A percentile compares a stretch with the other conserved stretches of the same genome.
Conservation (phyloP, 495 filamentous ascomycete species). For the Alectoria sarmentosa region DNA sequence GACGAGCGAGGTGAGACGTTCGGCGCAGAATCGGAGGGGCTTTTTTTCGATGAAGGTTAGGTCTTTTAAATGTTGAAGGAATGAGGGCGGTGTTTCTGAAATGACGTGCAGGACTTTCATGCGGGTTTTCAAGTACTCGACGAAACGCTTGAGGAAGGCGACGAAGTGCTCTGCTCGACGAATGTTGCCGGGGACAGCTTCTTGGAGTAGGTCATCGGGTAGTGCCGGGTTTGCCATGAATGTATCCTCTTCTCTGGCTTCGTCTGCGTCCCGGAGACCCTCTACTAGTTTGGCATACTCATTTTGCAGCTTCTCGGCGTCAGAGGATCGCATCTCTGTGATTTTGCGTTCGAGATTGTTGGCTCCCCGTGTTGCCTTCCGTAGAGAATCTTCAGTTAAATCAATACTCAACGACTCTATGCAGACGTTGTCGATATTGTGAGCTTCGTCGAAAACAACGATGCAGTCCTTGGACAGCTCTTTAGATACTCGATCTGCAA, state of each 20-base stretch:
- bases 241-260: conserved; percentile 82
- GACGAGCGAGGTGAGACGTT: conserved; percentile 90
- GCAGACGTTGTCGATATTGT: conserved; percentile 99
- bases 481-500: conserved; percentile 91
- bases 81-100: conserved; percentile 91
- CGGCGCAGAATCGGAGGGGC: conserved; percentile 89
- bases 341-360: conserved; percentile 87
- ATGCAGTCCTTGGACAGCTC: conserved; percentile 98
- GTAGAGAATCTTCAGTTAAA: conserved; percentile 86
- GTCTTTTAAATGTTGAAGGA: conserved; percentile 88
- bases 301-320: conserved; percentile 85
- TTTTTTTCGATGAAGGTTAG: conserved; percentile 97
- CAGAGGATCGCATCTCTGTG: conserved; percentile 82
- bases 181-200: conserved; percentile 96
- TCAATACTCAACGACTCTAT: conserved; percentile 97
- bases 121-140: conserved; percentile 94
- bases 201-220: conserved; percentile 76
- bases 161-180: conserved; percentile 94
- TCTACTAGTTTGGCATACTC: conserved; percentile 96
- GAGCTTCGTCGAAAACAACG: conserved; percentile 96
- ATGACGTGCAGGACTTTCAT: conserved; percentile 98
- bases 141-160: conserved; percentile 88
- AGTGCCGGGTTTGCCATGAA: conserved; percentile 95
- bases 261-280: conserved; percentile 78
- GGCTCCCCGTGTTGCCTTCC: conserved; percentile 81